Percentiles rank a stretch among this genome's conserved stretches.
Evolutionary conservation across 2,329 filamentous ascomycete genomes (phyloP).

Genomic region (Aotearoamyces nothofagi): DNA sequence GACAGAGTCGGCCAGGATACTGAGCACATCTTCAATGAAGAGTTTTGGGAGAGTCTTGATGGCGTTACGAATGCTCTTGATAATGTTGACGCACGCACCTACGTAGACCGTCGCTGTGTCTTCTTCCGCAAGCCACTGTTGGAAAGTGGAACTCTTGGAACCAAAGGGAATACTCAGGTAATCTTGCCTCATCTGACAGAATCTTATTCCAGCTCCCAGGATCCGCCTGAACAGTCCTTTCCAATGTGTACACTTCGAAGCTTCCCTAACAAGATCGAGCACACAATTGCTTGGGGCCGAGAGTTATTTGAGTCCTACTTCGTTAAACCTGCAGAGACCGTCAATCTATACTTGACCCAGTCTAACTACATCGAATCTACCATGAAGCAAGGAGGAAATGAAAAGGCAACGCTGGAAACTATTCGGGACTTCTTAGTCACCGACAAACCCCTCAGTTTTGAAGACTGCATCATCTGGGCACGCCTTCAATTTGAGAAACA

Average conservation of each 20-base stretch:
- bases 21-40: conserved; percentile 85
- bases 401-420: conserved; percentile 84
- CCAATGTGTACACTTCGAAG: conserved; percentile 96
- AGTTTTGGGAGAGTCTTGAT: conserved; percentile 77
- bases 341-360: conserved; percentile 86
- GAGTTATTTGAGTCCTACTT: conserved; percentile 93
- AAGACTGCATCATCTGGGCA: conserved; percentile 95
- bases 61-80: conserved; percentile 94
- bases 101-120: conserved; percentile 89
- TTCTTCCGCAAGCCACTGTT: conserved; percentile 96
- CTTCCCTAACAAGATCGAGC: conserved; percentile 97
- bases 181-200: conserved; percentile 83
- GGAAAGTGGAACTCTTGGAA: conserved; percentile 95
- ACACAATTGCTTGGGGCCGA: conserved; percentile 96
- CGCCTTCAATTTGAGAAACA: conserved; percentile 89
- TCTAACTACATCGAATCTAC: conserved; percentile 79
- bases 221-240: conserved; percentile 96
- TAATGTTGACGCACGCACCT: conserved; percentile 93
- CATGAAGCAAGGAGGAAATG: conserved; percentile 84
- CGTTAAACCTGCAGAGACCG: conserved; percentile 82
- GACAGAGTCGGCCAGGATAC: conserved; percentile 88
- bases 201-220: conserved; percentile 93
- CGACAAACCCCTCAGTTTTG: conserved; percentile 81
- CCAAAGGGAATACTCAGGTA: conserved; percentile 97
- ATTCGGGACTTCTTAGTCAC: conserved; percentile 82